Evolutionary conservation across 331 rosid genomes (phyloP), one percentile per base, ranked within the genome.

Genomic region (Spiraea crenata): DNA sequence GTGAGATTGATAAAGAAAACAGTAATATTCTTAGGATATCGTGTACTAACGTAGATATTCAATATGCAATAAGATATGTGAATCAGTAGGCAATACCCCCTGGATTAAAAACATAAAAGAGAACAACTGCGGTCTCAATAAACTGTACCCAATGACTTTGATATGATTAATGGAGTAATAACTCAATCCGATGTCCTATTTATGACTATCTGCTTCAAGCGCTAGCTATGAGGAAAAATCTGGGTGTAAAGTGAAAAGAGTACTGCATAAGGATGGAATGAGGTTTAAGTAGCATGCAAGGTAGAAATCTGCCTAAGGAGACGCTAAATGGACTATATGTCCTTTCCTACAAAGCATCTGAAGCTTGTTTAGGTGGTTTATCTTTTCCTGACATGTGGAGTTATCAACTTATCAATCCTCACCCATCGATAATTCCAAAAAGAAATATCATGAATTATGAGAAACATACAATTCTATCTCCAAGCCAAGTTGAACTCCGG

Each of bases 391-490:
- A 68, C 31, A 20, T 38, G 19, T 14, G 38, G 10, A 41, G 54
- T 60, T 55, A 15, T 5, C 6, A 15, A 55, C 17, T 25, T 25
- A 25, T 25, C 31, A 25, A 25, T 56, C 46, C 13, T 13, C 7
- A 17, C 6, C 7, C 41, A 19, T 54, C 19, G 0, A 17, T 47
- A 16, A 42, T 57, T 70, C 49, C 46, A 44, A 58, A 15, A 70
- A 5, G 6, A 70, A 57, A 70, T 11, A 70, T 57, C 45, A 4
- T 1, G 4, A 34, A 56, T 14, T 20, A 57, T 70, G 37, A 37
- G 45, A 57, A n/a, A 44, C 74, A 25, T 70, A 70, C 74, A 46
- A 70, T 70, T 70, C 65, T 59, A 70, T 70, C 74, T 31, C 74
- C 74, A 44, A 34, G 65, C 74, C 55, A 56, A 56, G 56, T 37